phyloP scores from a whole-genome alignment of 306 rosid species.

The Vigna radiata region DNA sequence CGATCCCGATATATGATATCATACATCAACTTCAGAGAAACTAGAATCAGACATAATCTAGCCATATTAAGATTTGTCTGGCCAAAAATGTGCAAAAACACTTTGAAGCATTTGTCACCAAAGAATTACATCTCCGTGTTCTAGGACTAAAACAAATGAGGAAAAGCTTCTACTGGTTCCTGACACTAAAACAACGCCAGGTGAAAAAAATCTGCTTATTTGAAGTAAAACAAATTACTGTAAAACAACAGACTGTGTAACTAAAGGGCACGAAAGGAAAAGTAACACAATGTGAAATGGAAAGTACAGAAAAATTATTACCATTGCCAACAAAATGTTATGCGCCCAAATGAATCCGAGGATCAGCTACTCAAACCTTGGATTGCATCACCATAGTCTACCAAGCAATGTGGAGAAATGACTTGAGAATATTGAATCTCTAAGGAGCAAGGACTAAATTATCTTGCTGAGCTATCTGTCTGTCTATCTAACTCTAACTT shows the following conservation, averaged over 20 bases:
- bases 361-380: constrained; percentile 57
- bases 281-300: constrained; percentile 20
- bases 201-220: neutral
- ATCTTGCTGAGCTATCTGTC: constrained; percentile 32
- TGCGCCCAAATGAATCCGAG: constrained; percentile 46
- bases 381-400: constrained; percentile 52
- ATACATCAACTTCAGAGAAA: neutral
- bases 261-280: constrained; percentile 12
- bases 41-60: neutral
- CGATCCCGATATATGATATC: neutral
- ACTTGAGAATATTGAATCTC: constrained; percentile 43
- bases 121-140: neutral
- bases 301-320: constrained; percentile 37
- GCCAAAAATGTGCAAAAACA: neutral
- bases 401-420: constrained; percentile 47
- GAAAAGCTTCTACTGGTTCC: neutral
- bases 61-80: neutral
- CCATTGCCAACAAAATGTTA: constrained; percentile 57
- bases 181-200: too few species aligned
- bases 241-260: neutral
- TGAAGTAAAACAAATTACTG: constrained; percentile 3
- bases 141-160: neutral
- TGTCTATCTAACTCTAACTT: constrained; percentile 29
- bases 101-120: neutral
- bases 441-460: constrained; percentile 6